Base-by-base conservation (phyloP, 2,329 filamentous ascomycete genomes). In the Aureobasidium pullulans region DNA sequence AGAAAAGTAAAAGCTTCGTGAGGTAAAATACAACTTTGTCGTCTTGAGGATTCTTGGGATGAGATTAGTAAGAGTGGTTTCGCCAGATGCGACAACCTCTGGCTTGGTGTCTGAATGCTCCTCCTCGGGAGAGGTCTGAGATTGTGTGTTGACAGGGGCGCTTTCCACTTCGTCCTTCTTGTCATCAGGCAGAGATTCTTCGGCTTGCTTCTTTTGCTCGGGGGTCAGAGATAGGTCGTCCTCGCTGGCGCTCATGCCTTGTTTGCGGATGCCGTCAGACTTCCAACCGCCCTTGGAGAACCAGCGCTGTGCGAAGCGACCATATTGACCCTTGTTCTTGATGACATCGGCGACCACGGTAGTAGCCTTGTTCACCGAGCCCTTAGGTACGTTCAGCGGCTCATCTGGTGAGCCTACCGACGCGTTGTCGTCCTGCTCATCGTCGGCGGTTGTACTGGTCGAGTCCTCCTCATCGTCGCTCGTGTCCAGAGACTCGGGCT, bases 261-360 rank as follows among this genome's bases (percentile, higher is more conserved):
- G 81, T 50, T 82, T 82, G 29, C 86, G 81, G 66, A 85, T 83
- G 64, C 85, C 85, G 62, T 89, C 87, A 62, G 85, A 77, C 56
- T 85, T 86, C 88, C 91, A 93, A 0, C 89, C 91, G 11, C 54
- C 54, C 64, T 84, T 85, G 44, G 90, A 94, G 70, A 97, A 94
- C 94, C 94, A 99, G 61, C 87, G 85, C 63, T 91, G 84, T 0
- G 93, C 90, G 71, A 97, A 96, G 39, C 89, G 81, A 4, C 92
- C 93, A 71, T 96, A 97, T 63, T 85, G 86, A 0, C 92, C 91
- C 66, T 85, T 87, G 60, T 84, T 86, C 39, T 85, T 84, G 57
- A 96, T 93, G 1, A 97, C 92, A 75, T 97, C 89, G 72, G 96
- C 86, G 0, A 88, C 90, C 61, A 96, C 85, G 65, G 86, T 91